A percentile compares a stretch with the other conserved stretches of the same genome.
Evolutionary conservation across 441 rosid species (phyloP).

Genomic region (Metrosideros polymorpha): DNA sequence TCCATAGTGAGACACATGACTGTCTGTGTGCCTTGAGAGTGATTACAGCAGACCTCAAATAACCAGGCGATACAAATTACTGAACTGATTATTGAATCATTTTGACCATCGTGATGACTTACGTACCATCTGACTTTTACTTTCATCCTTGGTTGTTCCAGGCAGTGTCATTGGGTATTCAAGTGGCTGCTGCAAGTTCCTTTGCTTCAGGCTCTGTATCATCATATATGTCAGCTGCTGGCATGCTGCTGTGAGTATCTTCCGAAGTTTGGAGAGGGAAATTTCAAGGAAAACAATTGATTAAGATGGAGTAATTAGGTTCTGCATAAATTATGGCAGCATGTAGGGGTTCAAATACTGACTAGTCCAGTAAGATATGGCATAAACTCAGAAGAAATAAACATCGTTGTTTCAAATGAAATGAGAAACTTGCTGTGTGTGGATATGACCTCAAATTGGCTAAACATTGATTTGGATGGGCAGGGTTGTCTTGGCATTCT

Average conservation of each 20-base stretch:
- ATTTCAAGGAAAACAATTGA: neutral
- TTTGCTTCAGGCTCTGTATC: slow-evolving; percentile 31
- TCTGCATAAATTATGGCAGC: neutral
- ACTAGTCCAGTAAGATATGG: neutral
- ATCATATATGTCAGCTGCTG: slow-evolving; percentile 56
- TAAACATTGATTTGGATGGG: slow-evolving; percentile 5
- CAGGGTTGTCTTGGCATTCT: slow-evolving; percentile 60
- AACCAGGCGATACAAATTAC: neutral
- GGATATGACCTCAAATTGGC: neutral
- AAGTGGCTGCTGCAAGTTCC: slow-evolving; percentile 43
- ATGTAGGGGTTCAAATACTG: neutral
- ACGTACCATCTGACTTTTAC: neutral
- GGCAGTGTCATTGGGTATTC: slow-evolving; percentile 46
- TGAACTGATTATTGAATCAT: neutral
- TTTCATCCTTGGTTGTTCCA: slow-evolving; percentile 15
- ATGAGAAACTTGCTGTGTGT: neutral
- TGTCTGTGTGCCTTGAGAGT: neutral
- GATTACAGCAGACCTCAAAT: neutral
- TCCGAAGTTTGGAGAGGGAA: neutral
- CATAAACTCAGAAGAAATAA: neutral
- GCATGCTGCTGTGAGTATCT: slow-evolving; percentile 59
- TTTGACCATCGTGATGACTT: neutral
- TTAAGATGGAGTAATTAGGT: neutral
- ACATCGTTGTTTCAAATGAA: neutral
- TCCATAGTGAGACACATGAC: neutral